Base-by-base conservation (phyloP, 495 filamentous ascomycete genomes). In the Tirmania nivea region DNA sequence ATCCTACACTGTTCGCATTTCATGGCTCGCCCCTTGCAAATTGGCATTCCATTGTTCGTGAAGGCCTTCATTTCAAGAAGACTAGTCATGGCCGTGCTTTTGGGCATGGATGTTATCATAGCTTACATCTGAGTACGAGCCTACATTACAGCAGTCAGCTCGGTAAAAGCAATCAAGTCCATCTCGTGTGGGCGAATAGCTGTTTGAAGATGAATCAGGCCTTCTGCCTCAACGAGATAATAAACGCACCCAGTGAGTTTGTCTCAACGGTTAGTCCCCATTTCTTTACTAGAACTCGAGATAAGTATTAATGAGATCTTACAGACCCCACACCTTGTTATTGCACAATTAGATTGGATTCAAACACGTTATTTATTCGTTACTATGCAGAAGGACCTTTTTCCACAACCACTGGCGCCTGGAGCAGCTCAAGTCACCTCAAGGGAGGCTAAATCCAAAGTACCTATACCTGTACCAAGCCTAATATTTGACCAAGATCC, bases 1-100 rank as follows among this genome's bases (percentile, higher is more conserved):
- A 79, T 57, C 81, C 85, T 0, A 86, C 86, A 0, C 59, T 92
- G 1, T 89, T 89, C 63, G 84, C 83, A 1, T 93, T 79, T 75
- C 85, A 90, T 64, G 89, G 89, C 4, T 92, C 85, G 59, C 65
- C 68, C 0, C 55, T 94, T 1, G 39, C 56, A 0, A 94, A 92
- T 61, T 96, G 89, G 89, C 89, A 94, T 65, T 81, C 76, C 57
- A 96, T 96, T 55, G 73, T 96, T 52, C 75, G 89, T 47, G 74
- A 81, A 54, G 87, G 88, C 1, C 67, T 96, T 7, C 73, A 93
- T 60, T 94, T 78, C 68, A 74, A 78, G 8, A 57, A 75, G 1
- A 65, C 69, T 0, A 48, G 54, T 0, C 66, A 84, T 61, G 89
- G 88, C 10, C 76, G 89, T 52, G 69, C 80, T 4, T 84, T 57